Conservation (phyloP, 768 basidiomycete species). For the Macrolepiota albuminosa region DNA sequence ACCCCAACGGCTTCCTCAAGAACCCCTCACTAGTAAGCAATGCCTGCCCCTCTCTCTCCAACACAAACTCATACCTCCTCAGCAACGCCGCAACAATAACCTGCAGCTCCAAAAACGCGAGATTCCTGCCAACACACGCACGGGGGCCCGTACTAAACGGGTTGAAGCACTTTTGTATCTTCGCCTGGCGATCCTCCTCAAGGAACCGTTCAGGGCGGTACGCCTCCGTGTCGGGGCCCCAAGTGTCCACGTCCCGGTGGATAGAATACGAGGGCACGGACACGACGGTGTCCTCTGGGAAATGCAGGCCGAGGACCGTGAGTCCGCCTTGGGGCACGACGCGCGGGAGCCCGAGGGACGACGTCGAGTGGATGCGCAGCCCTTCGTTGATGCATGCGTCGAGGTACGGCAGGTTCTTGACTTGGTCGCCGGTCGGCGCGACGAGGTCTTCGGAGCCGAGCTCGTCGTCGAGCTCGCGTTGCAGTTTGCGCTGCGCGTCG, state of each 20-base stretch:
- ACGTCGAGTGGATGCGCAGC: conserved; percentile 81
- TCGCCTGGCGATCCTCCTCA: conserved; percentile 50
- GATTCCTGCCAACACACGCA: conserved; percentile 80
- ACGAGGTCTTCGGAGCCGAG: conserved; percentile 51
- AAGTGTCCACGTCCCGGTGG: conserved; percentile 64
- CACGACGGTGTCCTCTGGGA: conserved; percentile 72
- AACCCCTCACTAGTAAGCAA: conserved; percentile 81
- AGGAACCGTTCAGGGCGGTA: conserved; percentile 88
- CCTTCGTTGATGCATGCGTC: conserved; percentile 87
- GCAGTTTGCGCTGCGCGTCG: conserved; percentile 61
- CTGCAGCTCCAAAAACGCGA: conserved; percentile 74
- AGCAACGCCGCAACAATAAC: conserved; percentile 80
- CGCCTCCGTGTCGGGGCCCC: conserved; percentile 74
- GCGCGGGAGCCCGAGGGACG: conserved; percentile 78
- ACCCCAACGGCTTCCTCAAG: conserved; percentile 75
- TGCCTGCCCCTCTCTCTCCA: conserved; percentile 58
- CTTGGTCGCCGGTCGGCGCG: conserved; percentile 58
- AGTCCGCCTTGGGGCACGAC: conserved; percentile 72
- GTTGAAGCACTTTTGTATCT: conserved; percentile 72
- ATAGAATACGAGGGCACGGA: conserved; percentile 83
- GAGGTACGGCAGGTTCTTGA: conserved; percentile 74
- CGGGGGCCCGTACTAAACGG: conserved; percentile 84
- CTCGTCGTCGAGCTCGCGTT: conserved; percentile 69
- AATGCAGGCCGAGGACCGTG: conserved; percentile 48
- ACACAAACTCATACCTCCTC: conserved; percentile 69